A percentile compares a stretch with the other conserved stretches of the same genome.
phyloP scores from a whole-genome alignment of 2,329 filamentous ascomycete species.

The Aspergillus sp. region DNA sequence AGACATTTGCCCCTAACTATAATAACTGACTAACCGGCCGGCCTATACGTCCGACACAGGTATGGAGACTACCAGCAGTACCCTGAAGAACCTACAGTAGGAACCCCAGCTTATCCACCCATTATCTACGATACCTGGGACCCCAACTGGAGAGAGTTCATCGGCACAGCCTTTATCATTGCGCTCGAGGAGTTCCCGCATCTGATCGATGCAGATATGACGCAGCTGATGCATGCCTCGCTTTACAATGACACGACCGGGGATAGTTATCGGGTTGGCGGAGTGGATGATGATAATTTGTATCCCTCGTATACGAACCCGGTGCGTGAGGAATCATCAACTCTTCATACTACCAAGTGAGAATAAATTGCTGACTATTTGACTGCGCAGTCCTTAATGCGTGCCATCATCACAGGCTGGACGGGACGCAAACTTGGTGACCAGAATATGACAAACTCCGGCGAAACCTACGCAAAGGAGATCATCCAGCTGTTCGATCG shows the following conservation, averaged over 20 bases:
- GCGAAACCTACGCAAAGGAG: slow-evolving; percentile 58
- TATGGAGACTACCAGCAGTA: slow-evolving; percentile 43
- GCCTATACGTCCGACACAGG: too few relatives aligned
- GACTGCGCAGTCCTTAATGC: slow-evolving; percentile 52
- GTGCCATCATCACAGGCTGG: slow-evolving; percentile 63
- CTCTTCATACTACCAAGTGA: too few relatives aligned
- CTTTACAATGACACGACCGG: slow-evolving; percentile 59
- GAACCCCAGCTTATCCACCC: slow-evolving; percentile 52
- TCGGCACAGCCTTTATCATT: slow-evolving; percentile 61
- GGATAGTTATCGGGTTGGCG: slow-evolving; percentile 63
- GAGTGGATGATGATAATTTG: slow-evolving; percentile 62
- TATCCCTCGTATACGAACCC: slow-evolving; percentile 63
- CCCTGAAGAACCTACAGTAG: slow-evolving; percentile 57
- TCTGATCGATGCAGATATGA: slow-evolving; percentile 46
- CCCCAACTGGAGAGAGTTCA: slow-evolving; percentile 66
- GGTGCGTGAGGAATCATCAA: too few relatives aligned
- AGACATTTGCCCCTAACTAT: too few relatives aligned
- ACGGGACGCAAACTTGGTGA: slow-evolving; percentile 57
- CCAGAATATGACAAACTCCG: slow-evolving; percentile 60
- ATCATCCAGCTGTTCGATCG: slow-evolving; percentile 60
- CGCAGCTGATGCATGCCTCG: slow-evolving; percentile 53
- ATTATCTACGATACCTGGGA: slow-evolving; percentile 61
- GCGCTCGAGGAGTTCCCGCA: slow-evolving; percentile 60
- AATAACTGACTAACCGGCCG: too few relatives aligned
- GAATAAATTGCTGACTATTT: too few relatives aligned